These are phyloP conservation scores for Mycosarcoma maydis DNA, from an alignment of 1,284 basidiomycete species.

Conservation along the genomic window DNA sequence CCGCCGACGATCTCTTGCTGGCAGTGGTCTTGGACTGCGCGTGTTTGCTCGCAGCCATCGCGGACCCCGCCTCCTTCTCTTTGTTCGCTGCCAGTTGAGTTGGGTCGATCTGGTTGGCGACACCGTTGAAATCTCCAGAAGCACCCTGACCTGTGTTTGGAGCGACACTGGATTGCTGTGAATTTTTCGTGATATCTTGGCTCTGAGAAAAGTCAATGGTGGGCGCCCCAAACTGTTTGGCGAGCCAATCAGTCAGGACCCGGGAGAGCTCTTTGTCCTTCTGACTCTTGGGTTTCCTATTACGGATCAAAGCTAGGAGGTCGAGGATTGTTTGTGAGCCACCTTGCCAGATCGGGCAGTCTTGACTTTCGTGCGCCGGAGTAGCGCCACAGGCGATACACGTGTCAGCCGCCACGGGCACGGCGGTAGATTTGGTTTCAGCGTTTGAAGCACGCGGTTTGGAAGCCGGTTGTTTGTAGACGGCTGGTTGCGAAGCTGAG, in stretches of 20 bases:
- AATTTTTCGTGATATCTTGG: slow-evolving; percentile 7
- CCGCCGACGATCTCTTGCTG: slow-evolving; percentile 8
- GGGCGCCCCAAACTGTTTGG: slow-evolving; percentile 11
- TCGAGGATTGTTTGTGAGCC: slow-evolving; percentile 31
- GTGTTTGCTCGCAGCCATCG: not conserved
- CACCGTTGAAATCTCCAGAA: too few relatives aligned
- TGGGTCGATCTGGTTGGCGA: not conserved
- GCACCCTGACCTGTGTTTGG: not conserved
- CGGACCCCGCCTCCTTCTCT: not conserved
- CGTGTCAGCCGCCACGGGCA: not conserved
- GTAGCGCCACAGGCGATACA: slow-evolving; percentile 22
- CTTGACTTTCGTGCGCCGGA: slow-evolving; percentile 17
- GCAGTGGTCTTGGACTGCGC: slow-evolving; percentile 6
- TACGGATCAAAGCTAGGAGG: slow-evolving; percentile 18
- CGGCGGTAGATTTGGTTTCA: not conserved
- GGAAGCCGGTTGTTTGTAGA: slow-evolving; percentile 3
- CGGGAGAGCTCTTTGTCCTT: slow-evolving; percentile 19
- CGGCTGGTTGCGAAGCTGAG: not conserved
- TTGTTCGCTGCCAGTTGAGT: not conserved
- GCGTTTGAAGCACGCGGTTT: slow-evolving; percentile 11
- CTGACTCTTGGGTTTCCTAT: slow-evolving; percentile 19
- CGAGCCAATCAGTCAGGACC: slow-evolving; percentile 12
- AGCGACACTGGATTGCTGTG: not conserved
- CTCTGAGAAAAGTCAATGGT: slow-evolving; percentile 5
- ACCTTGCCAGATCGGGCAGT: slow-evolving; percentile 19